phyloP scores from a whole-genome alignment of 352 stramenopile genomes.

The Poterioochromonas sp. region DNA sequence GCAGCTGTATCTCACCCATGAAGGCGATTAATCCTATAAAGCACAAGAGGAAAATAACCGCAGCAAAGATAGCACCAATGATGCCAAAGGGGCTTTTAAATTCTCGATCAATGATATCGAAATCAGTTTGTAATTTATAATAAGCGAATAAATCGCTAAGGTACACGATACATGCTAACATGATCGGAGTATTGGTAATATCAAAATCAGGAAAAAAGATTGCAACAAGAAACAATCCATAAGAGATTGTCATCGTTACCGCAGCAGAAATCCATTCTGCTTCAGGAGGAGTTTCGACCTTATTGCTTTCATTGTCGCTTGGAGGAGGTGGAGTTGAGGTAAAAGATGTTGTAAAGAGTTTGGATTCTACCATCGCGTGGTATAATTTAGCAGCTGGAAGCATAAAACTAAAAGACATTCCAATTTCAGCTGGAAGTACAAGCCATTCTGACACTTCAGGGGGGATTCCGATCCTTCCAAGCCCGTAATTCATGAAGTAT shows the following conservation, averaged over 20 bases:
- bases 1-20: too few species aligned
- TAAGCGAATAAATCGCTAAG: background rate
- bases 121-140: background rate
- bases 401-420: background rate
- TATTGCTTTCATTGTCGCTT: too few species aligned
- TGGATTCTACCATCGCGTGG: background rate
- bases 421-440: background rate
- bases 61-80: background rate
- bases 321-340: too few species aligned
- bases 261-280: too few species aligned
- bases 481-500: background rate
- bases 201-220: background rate
- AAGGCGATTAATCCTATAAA: background rate
- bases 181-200: background rate
- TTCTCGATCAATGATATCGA: background rate
- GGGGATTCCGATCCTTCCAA: background rate
- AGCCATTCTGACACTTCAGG: background rate
- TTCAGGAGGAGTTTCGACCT: too few species aligned
- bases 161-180: background rate
- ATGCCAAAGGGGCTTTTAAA: background rate
- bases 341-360: background rate
- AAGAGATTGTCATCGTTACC: too few species aligned
- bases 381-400: background rate
- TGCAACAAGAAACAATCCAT: too few species aligned
- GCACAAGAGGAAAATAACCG: background rate